Evolutionary conservation across 306 rosid species (phyloP), one percentile per base, ranked within the genome.

Genomic region (Inga oerstediana): DNA sequence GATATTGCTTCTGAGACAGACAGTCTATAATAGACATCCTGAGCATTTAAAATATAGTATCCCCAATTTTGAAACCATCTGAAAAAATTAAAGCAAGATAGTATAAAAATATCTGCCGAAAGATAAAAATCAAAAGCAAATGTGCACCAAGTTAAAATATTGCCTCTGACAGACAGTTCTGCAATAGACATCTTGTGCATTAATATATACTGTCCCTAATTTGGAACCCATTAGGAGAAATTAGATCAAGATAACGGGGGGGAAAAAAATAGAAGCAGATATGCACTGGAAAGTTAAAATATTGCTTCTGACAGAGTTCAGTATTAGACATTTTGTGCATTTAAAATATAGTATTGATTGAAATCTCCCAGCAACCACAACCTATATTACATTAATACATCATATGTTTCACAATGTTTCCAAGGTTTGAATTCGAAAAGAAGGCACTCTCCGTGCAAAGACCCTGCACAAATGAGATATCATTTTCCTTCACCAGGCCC

Each of bases 361-460:
- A 89, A 81, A 79, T 82, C 89, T 81, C 88, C 83, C 88, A 87
- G 88, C 90, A 86, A 85, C 86, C 92, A 91, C 80, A 88, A 84
- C 84, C 91, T 88, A 88, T 91, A 86, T 89, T 93, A 90, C 98
- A 93, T 83, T 75, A 86, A 85, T 92, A 92, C 98, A 93, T 81
- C 77, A 84, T 84, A 84, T 70, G 68, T 86, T 81, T 81, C 90
- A 83, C 76, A 67, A 79, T 78, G 78, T 69, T 80, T 78, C 70
- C 88, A 85, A 52, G 46, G 78, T 81, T 85, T 73, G 62, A 83
- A 80, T 81, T 84, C 79, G 70, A 77, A 76, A 74, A 79, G 86
- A 77, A 78, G 85, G 62, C 90, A 77, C 80, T 82, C 84, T 52
- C 75, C 88, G 68, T 67, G 86, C 81, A 77, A 76, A 85, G 66